phyloP scores from a whole-genome alignment of 768 basidiomycete genomes.

The Lentinus tigrinus region DNA sequence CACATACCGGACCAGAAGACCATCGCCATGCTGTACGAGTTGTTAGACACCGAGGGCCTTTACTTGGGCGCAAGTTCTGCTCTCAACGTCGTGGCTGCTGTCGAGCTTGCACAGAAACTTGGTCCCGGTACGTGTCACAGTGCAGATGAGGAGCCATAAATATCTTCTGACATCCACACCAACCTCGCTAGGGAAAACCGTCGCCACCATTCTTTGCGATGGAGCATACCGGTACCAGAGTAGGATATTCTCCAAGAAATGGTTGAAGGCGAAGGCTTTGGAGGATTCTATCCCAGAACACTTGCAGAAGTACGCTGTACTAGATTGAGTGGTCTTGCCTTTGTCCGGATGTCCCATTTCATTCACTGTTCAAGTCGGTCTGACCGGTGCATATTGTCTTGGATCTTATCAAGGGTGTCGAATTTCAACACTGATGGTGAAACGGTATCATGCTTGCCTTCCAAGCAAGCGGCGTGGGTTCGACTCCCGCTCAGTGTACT shows the following conservation, averaged over 20 bases:
- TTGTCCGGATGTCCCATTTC: neutral
- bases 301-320: slow-evolving; percentile 85
- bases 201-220: slow-evolving; percentile 90
- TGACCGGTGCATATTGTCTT: too few species aligned
- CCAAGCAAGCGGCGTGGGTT: slow-evolving; percentile 43
- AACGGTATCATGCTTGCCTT: slow-evolving; percentile 81
- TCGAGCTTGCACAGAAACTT: slow-evolving; percentile 80
- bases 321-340: slow-evolving; percentile 46
- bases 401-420: neutral
- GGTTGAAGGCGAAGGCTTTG: slow-evolving; percentile 82
- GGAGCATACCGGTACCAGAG: slow-evolving; percentile 98
- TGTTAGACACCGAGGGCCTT: slow-evolving; percentile 88
- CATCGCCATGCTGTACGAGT: slow-evolving; percentile 90
- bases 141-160: neutral
- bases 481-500: slow-evolving; percentile 25
- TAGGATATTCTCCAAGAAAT: slow-evolving; percentile 89
- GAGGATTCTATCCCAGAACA: slow-evolving; percentile 76
- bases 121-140: slow-evolving; percentile 64
- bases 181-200: slow-evolving; percentile 51
- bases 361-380: neutral
- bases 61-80: slow-evolving; percentile 95
- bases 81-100: slow-evolving; percentile 92
- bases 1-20: slow-evolving; percentile 86
- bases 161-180: slow-evolving; percentile 28
- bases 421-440: slow-evolving; percentile 18